Evolutionary conservation across 1,284 basidiomycete genomes (phyloP), one percentile per base, ranked within the genome.

Genomic region (Xerocomus cyaneibrunnescens): DNA sequence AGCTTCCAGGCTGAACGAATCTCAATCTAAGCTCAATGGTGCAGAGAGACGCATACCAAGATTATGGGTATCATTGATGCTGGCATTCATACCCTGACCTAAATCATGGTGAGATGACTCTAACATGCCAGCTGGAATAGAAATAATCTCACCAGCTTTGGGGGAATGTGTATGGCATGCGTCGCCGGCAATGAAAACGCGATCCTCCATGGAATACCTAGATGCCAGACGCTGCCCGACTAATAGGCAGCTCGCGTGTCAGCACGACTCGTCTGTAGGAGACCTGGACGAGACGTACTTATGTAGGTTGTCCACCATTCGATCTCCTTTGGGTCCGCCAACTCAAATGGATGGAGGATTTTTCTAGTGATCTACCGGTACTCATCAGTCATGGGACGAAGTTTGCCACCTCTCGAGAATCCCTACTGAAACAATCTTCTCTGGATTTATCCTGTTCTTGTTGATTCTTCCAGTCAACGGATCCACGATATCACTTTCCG

Each of bases 301-400:
- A 79, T 78, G 59, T 91, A 91, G 25, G 88, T 75, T 1, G 88
- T 90, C 84, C 85, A 93, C 91, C 91, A 93, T 34, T 90, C 81
- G 25, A 88, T 75, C 16, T 72, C 68, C 21, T 83, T 73, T 4
- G 79, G 78, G n/a, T 78, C 76, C 7, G 78, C 71, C 37, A 94
- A 77, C 9, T 68, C 75, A 67, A 83, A 94, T 2, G 92, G 92
- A 39, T 77, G 61, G 38, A 93, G 74, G 6, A 84, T 81, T 61
- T 79, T 82, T 59, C 79, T 74, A 7, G 85, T 89, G 22, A 79
- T 77, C 83, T 80, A 44, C 28, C 21, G 13, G n/a, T 7, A 41
- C 31, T 22, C 40, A 23, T 52, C 32, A 51, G 27, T 44, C 31
- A 21, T 9, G 39, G 2, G 12, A n/a, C 28, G 25, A 28, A 32